Conservation (phyloP, 352 stramenopile species). For the Phytophthora fragariaefolia region DNA sequence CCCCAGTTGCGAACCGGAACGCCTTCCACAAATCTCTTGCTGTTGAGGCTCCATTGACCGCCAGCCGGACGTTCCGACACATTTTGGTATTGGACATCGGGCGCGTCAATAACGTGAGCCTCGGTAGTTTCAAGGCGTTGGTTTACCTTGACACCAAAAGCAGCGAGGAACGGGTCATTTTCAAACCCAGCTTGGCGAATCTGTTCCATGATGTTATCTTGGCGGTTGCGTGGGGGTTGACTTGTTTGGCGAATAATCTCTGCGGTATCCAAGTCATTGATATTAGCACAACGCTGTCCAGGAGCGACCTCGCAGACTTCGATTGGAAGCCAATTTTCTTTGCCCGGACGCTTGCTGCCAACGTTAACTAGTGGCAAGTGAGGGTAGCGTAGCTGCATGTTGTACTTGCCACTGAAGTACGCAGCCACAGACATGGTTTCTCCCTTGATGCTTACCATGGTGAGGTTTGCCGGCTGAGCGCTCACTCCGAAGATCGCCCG, state of each 20-base stretch:
- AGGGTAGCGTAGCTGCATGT: conserved; percentile 58
- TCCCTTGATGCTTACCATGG: conserved; percentile 62
- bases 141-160: conserved; percentile 66
- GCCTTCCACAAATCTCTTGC: conserved; percentile 67
- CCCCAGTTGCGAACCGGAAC: conserved; percentile 56
- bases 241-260: conserved; percentile 81
- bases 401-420: conserved; percentile 68
- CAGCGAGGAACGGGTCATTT: conserved; percentile 63
- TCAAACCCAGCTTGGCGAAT: conserved; percentile 68
- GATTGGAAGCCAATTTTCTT: conserved; percentile 72
- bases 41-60: conserved; percentile 77
- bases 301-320: conserved; percentile 78
- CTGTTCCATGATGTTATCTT: conserved; percentile 64
- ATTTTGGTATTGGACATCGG: conserved; percentile 65
- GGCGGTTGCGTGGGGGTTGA: conserved; percentile 49
- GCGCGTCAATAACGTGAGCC: conserved; percentile 52
- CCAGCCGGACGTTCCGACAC: conserved; percentile 64
- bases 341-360: conserved; percentile 46
- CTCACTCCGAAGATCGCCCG: conserved; percentile 58
- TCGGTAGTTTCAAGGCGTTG: conserved; percentile 52
- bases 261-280: conserved; percentile 81
- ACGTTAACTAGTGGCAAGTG: conserved; percentile 77
- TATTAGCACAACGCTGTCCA: conserved; percentile 71
- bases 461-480: conserved; percentile 25
- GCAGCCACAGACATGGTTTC: conserved; percentile 47